Evolutionary conservation across 2,329 filamentous ascomycete genomes (phyloP), one percentile per base, ranked within the genome.

Genomic region (Diplodia sapinea): DNA sequence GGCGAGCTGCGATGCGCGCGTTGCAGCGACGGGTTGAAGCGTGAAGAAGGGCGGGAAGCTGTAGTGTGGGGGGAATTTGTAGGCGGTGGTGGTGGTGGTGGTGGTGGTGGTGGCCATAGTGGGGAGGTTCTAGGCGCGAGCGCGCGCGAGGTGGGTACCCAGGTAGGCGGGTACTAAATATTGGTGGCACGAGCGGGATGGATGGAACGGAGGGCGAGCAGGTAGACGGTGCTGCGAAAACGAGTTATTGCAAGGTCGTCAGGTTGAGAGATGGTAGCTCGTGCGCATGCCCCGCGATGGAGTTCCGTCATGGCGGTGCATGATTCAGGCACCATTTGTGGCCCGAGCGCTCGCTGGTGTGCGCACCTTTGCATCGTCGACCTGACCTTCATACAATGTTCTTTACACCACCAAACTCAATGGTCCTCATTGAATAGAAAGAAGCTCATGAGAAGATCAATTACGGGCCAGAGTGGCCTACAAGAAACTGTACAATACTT

Each of bases 31-130:
- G 43, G 89, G 87, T 79, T 95, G 92, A 66, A 88, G 88, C 67
- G 91, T 93, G 87, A 91, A 95, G 88, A 95, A 94, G 75, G 92
- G 89, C 0, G 92, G 92, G 82, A 93, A 94, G 81, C 83, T 82
- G 85, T 93, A 91, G 77, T 83, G 82, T 11, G 80, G 75, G 43
- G 82, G 81, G 71, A 81, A 81, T 68, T 69, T 65, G 76, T 82
- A 83, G 71, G 69, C 12, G 7, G 73, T 38, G 7, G 36, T 11
- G 9, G 11, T 36, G 33, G 33, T 9, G 5, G 33, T 36, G 8
- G n/a, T n/a, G n/a, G n/a, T 23, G 23, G 17, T 20, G 17, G 43
- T 9, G 17, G 43, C 36, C 11, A 54, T 57, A 20, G 15, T 67
- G 9, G 66, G 50, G 8, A 71, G 40, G 50, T 23, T 5, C 26